Conservation (phyloP, 2,329 filamentous ascomycete genomes). For the Cytospora schulzeri region DNA sequence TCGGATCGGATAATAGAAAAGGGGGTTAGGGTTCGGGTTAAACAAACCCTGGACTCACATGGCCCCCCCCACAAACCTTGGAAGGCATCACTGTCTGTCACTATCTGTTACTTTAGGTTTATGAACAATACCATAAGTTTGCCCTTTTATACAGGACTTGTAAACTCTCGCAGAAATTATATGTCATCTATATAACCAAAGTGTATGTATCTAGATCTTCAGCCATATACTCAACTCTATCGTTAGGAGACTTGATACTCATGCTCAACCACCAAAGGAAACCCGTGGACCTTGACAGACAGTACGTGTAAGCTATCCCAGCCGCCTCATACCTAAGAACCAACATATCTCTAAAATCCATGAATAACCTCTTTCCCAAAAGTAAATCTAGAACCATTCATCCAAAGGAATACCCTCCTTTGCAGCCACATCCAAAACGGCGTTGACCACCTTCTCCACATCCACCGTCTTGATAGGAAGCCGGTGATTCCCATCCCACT, state of each 20-base stretch:
- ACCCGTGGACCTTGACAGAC: no score
- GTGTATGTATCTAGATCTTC: neutral
- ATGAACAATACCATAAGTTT: no score
- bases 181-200: neutral
- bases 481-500: conserved; percentile 75
- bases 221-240: neutral
- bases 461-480: conserved; percentile 70
- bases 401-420: neutral
- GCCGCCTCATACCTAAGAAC: neutral
- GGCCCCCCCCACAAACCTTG: no score
- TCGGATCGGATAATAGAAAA: conserved; percentile 15
- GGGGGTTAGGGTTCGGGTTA: neutral
- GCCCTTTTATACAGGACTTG: no score
- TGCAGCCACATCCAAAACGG: conserved; percentile 6
- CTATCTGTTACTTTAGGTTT: no score
- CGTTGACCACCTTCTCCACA: conserved; percentile 57
- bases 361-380: neutral
- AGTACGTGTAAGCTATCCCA: neutral
- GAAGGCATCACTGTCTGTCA: no score
- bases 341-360: neutral
- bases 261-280: no score
- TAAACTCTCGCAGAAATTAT: no score
- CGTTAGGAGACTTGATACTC: no score
- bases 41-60: no score
- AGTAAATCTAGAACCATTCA: neutral